Percentiles rank a stretch among this genome's conserved stretches.
Conservation (phyloP, 768 basidiomycete species). For the Dentipellis fragilis region DNA sequence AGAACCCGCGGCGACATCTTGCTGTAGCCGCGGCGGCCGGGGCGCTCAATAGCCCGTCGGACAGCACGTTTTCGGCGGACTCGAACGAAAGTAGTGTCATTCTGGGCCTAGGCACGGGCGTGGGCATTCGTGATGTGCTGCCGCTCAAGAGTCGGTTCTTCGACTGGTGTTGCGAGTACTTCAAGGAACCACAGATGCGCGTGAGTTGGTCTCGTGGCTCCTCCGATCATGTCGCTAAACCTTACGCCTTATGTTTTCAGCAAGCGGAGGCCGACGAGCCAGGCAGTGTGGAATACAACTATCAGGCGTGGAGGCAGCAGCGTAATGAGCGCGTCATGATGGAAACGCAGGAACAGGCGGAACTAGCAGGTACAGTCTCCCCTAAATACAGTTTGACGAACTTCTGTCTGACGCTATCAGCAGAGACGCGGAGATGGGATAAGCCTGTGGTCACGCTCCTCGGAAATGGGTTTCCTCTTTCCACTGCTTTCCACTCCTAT, state of each 20-base stretch:
- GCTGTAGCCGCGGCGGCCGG: constrained; percentile 1
- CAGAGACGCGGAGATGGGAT: constrained; percentile 66
- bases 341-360: constrained; percentile 60
- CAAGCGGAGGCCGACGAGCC: constrained; percentile 95
- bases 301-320: constrained; percentile 89
- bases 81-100: constrained; percentile 59
- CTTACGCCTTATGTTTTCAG: constrained; percentile 28
- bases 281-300: constrained; percentile 87
- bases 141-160: constrained; percentile 89
- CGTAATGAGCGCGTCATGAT: constrained; percentile 75
- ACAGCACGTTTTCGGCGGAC: constrained; percentile 71
- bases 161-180: constrained; percentile 96
- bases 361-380: constrained; percentile 57
- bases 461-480: constrained; percentile 49
- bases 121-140: constrained; percentile 73
- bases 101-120: constrained; percentile 69
- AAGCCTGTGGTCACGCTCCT: constrained; percentile 58
- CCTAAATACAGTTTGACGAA: background rate
- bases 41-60: constrained; percentile 55
- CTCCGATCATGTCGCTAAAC: background rate
- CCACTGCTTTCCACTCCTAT: constrained; percentile 85
- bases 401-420: constrained; percentile 1
- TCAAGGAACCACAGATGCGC: constrained; percentile 98
- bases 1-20: constrained; percentile 27
- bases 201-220: constrained; percentile 31